A percentile compares a stretch with the other conserved stretches of the same genome.
phyloP scores from a whole-genome alignment of 768 basidiomycete genomes.

The Tephrocybe sp. region DNA sequence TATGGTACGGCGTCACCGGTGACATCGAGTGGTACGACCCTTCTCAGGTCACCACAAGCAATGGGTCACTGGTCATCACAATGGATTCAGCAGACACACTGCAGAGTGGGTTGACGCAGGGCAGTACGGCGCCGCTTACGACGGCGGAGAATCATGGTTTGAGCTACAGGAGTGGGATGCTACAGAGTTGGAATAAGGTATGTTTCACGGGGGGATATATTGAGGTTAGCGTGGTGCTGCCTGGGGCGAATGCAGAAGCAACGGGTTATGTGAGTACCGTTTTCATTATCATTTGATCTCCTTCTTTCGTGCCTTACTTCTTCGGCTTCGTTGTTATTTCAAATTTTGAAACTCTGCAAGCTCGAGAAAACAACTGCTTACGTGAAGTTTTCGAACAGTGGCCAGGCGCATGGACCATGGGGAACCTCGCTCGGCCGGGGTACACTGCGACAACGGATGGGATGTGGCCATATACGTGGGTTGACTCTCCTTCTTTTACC shows the following conservation, averaged over 20 bases:
- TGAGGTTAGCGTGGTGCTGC: slow-evolving; percentile 54
- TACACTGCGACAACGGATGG: background rate
- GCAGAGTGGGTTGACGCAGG: slow-evolving; percentile 29
- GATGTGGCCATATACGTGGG: background rate
- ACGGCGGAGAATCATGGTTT: slow-evolving; percentile 54
- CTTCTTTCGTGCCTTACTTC: too few species aligned
- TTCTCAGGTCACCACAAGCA: slow-evolving; percentile 58
- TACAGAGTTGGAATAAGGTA: slow-evolving; percentile 91
- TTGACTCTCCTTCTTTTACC: background rate
- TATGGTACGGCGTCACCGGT: slow-evolving; percentile 71
- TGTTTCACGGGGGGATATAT: slow-evolving; percentile 83
- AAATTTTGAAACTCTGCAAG: too few species aligned
- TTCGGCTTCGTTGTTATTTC: too few species aligned
- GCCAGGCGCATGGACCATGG: background rate
- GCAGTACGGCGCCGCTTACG: slow-evolving; percentile 47
- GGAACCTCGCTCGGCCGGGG: background rate
- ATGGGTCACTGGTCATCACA: slow-evolving; percentile 68
- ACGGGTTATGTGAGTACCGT: slow-evolving; percentile 42
- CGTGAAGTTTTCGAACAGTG: background rate
- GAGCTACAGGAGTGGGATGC: slow-evolving; percentile 71
- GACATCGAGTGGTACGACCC: slow-evolving; percentile 83
- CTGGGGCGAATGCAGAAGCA: slow-evolving; percentile 55
- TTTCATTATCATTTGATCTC: too few species aligned
- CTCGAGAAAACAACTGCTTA: too few species aligned
- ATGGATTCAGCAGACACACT: slow-evolving; percentile 49